Evolutionary conservation across 768 basidiomycete genomes (phyloP), one percentile per base, ranked within the genome.

Genomic region (Stropharia rugosoannulata): DNA sequence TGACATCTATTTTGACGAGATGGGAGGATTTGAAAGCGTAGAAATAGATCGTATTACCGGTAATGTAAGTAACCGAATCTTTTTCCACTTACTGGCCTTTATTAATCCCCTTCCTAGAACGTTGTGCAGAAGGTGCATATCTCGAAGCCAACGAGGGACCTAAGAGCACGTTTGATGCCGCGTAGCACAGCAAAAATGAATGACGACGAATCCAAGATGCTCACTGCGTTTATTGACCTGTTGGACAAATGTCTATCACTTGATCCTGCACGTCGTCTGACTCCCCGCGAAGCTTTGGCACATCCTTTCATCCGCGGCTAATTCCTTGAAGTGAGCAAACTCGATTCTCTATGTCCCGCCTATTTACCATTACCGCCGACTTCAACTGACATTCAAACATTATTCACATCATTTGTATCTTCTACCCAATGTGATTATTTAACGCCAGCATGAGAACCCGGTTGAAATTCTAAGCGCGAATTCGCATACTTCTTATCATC

Each of bases 1-100:
- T 1, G 88, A 93, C 48, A 73, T 89, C 63, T 96, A 95, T 66
- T 99, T 98, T 61, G 95, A 98, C 64, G 95, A 97, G 48, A 86
- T 90, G 78, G 87, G 90, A 47, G 89, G 83, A 27, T 98, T 98
- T 63, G 78, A 85, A 63, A 90, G 84, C 59, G 79, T 93, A 4
- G 95, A 95, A 70, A 85, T 79, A 62, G 92, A 95, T 66, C 85
- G 87, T 58, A 84, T 91, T 32, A 92, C 91, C 4, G 90, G 93
- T 15, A 79, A 81, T 55, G 95, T 95, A 63, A 69, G 92, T 85
- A 29, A 19, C 58, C 45, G 43, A 46, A 53, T 22, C 35, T 12
- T 29, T 44, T 47, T 40, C 22, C 10, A 13, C 49, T 19, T 32
- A 51, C 22, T 19, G 36, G 55, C 29, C n/a, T 25, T 25, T 39